Evolutionary conservation across 2,329 filamentous ascomycete species (phyloP).

Genomic region (Pseudogymnoascus sp.): DNA sequence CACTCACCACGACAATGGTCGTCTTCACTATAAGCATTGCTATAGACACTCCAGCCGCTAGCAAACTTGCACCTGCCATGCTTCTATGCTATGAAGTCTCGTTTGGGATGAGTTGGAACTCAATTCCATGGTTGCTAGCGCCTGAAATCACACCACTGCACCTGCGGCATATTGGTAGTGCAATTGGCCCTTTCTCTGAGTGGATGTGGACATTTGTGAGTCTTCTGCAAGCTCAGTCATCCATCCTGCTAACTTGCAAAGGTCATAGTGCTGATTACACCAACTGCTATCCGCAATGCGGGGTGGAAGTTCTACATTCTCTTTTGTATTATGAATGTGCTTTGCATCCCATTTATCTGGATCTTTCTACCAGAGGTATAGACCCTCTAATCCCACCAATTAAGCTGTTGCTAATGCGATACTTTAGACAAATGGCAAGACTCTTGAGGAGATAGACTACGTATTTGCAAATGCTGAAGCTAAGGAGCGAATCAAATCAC

Average conservation of each 20-base stretch:
- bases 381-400: not conserved
- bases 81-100: constrained; percentile 52
- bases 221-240: not conserved
- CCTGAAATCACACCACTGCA: constrained; percentile 48
- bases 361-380: constrained; percentile 30
- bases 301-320: constrained; percentile 32
- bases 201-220: constrained; percentile 11
- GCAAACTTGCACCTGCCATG: constrained; percentile 31
- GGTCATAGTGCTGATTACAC: constrained; percentile 22
- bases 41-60: not conserved
- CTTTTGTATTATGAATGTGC: constrained; percentile 24
- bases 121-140: constrained; percentile 50
- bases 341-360: constrained; percentile 43
- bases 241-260: not conserved
- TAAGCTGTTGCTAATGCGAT: not conserved
- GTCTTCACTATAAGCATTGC: constrained; percentile 10
- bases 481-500: not conserved
- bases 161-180: constrained; percentile 48
- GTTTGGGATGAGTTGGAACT: constrained; percentile 48
- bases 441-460: constrained; percentile 10
- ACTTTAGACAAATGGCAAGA: constrained; percentile 8
- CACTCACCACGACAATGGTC: constrained; percentile 6
- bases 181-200: constrained; percentile 35
- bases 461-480: constrained; percentile 4
- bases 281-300: constrained; percentile 28